Conservation (phyloP, 2,329 filamentous ascomycete genomes). For the Coniochaeta prunicola region DNA sequence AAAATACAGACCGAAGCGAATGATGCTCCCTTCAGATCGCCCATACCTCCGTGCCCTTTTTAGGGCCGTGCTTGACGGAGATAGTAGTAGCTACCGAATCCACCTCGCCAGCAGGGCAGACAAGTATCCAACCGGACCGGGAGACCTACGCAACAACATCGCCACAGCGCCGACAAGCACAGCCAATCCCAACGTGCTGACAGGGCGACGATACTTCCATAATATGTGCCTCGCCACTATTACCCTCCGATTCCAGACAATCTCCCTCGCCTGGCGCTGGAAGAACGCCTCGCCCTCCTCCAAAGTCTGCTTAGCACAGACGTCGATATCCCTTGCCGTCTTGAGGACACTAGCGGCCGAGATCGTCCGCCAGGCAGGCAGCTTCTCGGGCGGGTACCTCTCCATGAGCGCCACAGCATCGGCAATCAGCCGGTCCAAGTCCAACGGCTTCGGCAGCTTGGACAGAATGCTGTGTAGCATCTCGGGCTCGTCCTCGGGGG, state of each 20-base stretch:
- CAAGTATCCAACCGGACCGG: conserved; percentile 13
- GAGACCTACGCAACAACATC: conserved; percentile 54
- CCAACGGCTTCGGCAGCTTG: conserved; percentile 74
- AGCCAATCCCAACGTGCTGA: conserved; percentile 53
- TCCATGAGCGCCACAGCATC: conserved; percentile 58
- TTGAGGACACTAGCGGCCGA: conserved; percentile 77
- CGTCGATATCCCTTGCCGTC: conserved; percentile 55
- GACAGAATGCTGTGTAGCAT: conserved; percentile 86
- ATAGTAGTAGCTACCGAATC: conserved; percentile 4
- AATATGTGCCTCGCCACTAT: conserved; percentile 42
- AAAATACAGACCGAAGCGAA: not conserved
- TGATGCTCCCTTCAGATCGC: not conserved
- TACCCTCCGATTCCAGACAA: conserved; percentile 57
- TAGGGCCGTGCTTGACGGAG: not conserved
- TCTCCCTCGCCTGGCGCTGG: conserved; percentile 60
- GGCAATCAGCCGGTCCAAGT: conserved; percentile 70
- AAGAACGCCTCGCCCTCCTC: conserved; percentile 63
- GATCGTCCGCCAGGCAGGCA: conserved; percentile 67
- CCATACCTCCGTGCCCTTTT: not conserved
- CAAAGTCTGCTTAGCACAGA: conserved; percentile 47
- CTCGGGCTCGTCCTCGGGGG: conserved; percentile 76
- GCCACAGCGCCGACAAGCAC: conserved; percentile 62
- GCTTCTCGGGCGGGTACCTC: conserved; percentile 60
- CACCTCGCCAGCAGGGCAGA: conserved; percentile 10
- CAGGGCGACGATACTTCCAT: conserved; percentile 60